Conservation (phyloP, 495 filamentous ascomycete genomes). For the Daldinia vernicosa region DNA sequence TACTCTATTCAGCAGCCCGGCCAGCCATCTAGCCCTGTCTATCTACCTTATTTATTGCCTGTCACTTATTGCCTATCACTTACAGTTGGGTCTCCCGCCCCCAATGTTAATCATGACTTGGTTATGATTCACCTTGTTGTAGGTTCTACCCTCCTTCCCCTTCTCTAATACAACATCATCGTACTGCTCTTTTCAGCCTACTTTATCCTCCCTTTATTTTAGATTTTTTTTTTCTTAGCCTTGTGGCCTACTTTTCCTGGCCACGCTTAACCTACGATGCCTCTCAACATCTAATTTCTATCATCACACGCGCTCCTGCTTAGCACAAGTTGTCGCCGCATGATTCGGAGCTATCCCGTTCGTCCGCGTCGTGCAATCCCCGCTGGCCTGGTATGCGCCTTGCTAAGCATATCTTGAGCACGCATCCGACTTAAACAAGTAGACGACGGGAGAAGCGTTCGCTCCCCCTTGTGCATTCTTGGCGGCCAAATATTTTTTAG, state of each 20-base stretch:
- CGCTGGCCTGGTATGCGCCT: constrained; percentile 20
- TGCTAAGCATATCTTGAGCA: constrained; percentile 19
- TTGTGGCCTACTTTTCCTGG: constrained; percentile 4
- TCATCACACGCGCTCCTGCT: constrained; percentile 19
- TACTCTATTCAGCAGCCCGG: neutral
- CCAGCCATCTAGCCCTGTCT: neutral
- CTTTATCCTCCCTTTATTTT: constrained; percentile 1
- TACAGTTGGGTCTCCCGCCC: constrained; percentile 32
- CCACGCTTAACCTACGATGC: constrained; percentile 24
- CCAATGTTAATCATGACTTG: constrained; percentile 36
- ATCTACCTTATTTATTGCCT: neutral
- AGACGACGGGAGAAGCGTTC: constrained; percentile 10
- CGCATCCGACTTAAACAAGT: constrained; percentile 8
- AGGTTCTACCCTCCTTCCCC: constrained; percentile 26
- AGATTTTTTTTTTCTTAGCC: neutral
- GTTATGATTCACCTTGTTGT: constrained; percentile 42
- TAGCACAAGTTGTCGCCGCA: constrained; percentile 24
- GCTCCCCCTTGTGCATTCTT: constrained; percentile 21
- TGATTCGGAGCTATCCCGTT: constrained; percentile 22
- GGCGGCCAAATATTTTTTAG: constrained; percentile 30
- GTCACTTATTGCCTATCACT: neutral
- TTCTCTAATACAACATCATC: constrained; percentile 12
- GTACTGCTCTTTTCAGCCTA: constrained; percentile 21
- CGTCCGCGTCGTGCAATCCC: constrained; percentile 14
- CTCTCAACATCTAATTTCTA: constrained; percentile 10